A percentile compares a stretch with the other conserved stretches of the same genome.
These are phyloP conservation scores for Eucalyptus dawsonii DNA, from an alignment of 345 rosid species.

Conservation along the genomic window DNA sequence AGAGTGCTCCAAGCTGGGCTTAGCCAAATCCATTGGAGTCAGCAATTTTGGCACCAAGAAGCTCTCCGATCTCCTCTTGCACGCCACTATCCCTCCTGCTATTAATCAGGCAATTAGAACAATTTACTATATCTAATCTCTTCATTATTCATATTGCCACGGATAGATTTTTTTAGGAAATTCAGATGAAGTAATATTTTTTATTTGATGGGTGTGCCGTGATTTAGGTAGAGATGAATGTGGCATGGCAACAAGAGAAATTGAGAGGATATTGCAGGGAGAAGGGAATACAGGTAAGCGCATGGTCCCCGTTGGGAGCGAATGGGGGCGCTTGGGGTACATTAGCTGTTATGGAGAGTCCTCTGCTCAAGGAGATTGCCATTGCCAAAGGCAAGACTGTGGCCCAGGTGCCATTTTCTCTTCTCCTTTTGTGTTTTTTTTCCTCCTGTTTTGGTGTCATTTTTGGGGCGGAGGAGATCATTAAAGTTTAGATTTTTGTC, in stretches of 20 bases:
- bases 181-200: neutral
- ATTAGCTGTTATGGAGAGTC: neutral
- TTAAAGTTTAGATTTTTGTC: too few relatives aligned
- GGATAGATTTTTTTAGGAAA: neutral
- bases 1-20: constrained; percentile 5
- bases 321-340: constrained; percentile 6
- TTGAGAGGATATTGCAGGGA: neutral
- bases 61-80: neutral
- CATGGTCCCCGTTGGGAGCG: constrained; percentile 3
- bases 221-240: constrained; percentile 2
- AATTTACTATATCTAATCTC: too few relatives aligned
- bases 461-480: too few relatives aligned
- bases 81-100: constrained; percentile 3
- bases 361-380: neutral
- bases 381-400: neutral
- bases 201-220: neutral
- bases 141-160: neutral
- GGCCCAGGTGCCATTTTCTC: neutral
- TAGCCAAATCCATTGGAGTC: constrained; percentile 13
- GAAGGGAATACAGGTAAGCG: constrained; percentile 1
- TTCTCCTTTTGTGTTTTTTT: neutral
- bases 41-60: constrained; percentile 12
- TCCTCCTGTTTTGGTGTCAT: neutral
- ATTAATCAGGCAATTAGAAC: constrained; percentile 2
- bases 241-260: constrained; percentile 5